Percentiles rank a stretch among this genome's conserved stretches.
These are phyloP conservation scores for Rhizopogon vinicolor DNA, from an alignment of 768 basidiomycete species.

Conservation along the genomic window DNA sequence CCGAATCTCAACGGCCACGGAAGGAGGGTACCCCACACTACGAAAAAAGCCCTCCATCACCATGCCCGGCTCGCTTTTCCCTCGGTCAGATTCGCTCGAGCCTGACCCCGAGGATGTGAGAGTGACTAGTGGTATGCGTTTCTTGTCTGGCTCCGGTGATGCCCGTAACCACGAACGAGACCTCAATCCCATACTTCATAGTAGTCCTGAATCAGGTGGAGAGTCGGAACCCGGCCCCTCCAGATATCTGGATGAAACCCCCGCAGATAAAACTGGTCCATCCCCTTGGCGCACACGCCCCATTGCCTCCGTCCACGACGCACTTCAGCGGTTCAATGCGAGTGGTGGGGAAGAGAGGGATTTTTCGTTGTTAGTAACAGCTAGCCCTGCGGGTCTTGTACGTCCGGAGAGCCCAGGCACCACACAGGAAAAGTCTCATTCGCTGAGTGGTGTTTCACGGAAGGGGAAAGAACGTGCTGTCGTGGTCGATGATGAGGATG, in stretches of 20 bases:
- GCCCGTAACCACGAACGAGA: background rate
- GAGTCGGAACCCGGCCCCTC: slow-evolving; percentile 15
- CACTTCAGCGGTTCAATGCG: slow-evolving; percentile 41
- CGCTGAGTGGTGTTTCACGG: slow-evolving; percentile 12
- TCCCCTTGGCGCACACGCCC: slow-evolving; percentile 29
- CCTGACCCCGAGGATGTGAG: slow-evolving; percentile 26
- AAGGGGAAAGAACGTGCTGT: slow-evolving; percentile 42
- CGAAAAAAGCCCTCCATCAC: slow-evolving; percentile 40
- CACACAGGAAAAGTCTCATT: slow-evolving; percentile 19
- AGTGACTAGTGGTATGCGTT: background rate
- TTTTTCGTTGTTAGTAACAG: slow-evolving; percentile 49
- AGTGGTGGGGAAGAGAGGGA: slow-evolving; percentile 41
- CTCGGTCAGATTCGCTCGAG: slow-evolving; percentile 65
- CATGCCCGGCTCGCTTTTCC: slow-evolving; percentile 79
- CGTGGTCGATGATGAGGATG: slow-evolving; percentile 21
- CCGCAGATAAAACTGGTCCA: slow-evolving; percentile 12
- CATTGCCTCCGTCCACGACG: slow-evolving; percentile 43
- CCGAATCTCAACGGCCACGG: slow-evolving; percentile 26
- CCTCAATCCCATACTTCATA: background rate
- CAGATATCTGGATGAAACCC: slow-evolving; percentile 2
- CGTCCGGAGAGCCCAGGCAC: slow-evolving; percentile 18
- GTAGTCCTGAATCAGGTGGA: background rate
- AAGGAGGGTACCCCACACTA: slow-evolving; percentile 1
- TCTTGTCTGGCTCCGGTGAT: background rate
- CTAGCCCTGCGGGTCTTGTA: slow-evolving; percentile 32